A percentile compares a stretch with the other conserved stretches of the same genome.
phyloP scores from a whole-genome alignment of 129 eudicot species.

The Flaveria trinervia region DNA sequence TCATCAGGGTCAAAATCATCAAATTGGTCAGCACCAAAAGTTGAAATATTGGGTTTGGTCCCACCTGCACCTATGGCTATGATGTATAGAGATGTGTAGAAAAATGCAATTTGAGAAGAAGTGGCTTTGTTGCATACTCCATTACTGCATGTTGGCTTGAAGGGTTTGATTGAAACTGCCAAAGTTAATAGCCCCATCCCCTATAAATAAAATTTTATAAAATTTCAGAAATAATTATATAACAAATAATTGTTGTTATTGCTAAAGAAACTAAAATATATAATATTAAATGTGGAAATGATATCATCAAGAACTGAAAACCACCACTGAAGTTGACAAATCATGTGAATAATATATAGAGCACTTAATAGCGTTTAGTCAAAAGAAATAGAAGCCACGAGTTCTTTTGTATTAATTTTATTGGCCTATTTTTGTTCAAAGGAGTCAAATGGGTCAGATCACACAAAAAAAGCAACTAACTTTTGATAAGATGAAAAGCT shows the following conservation, averaged over 20 bases:
- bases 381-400: constrained; percentile 30
- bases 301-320: not conserved
- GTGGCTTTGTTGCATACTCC: constrained; percentile 77
- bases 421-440: not conserved
- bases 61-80: constrained; percentile 93
- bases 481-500: constrained; percentile 13
- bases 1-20: constrained; percentile 80
- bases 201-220: constrained; percentile 32
- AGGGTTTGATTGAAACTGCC: constrained; percentile 67
- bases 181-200: constrained; percentile 82
- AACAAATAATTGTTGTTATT: not conserved
- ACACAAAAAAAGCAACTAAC: not conserved
- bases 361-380: constrained; percentile 21
- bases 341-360: constrained; percentile 17
- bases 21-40: constrained; percentile 96
- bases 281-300: constrained; percentile 7
- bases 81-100: constrained; percentile 76
- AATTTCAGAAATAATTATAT: not conserved
- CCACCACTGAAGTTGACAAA: constrained; percentile 29
- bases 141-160: constrained; percentile 67
- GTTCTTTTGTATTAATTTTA: not conserved
- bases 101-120: constrained; percentile 60
- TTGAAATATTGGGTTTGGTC: constrained; percentile 90
- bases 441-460: constrained; percentile 23
- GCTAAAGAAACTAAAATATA: not conserved